Evolutionary conservation across 805 yeast species (phyloP), one percentile per base, ranked within the genome.

Genomic region (Komagataella pastoris): DNA sequence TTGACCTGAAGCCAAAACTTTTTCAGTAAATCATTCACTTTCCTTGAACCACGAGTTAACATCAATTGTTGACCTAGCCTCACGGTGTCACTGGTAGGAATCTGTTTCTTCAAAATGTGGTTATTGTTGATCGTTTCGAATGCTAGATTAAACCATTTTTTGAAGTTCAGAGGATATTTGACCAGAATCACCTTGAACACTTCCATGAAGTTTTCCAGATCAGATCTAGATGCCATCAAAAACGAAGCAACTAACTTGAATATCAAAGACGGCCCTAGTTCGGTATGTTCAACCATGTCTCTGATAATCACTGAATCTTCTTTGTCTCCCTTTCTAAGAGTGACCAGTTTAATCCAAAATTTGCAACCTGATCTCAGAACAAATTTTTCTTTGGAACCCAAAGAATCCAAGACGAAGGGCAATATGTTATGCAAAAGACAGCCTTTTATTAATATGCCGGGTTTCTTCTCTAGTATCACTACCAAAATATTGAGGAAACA

Each of bases 1-100:
- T 82, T 83, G 21, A 73, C 69, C 24, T 74, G 72, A 19, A 83
- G 64, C 90, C 90, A 85, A 64, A 83, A 80, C 50, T 74, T 77
- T 52, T 80, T 75, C 10, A 85, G 66, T 1, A 80, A 70, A 24
- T 68, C 72, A 49, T 78, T 74, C 2, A 83, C 81, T 45, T 74
- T 74, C 56, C 88, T 68, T 46, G 77, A 77, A 2, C 90, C 90
- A 58, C 88, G 73, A 0, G 88, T 82, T 1, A 81, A 54, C 63
- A 79, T 59, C 30, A 85, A 55, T 75, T 79, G 18, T 80, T 61
- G 50, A 83, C 77, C 4, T 69, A 57, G 7, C 73, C 78, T 50
- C 72, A 69, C 1, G 56, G 62, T 36, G 48, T 58, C 43, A 64
- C 57, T 47, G 55, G 63, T 52, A 60, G 62, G 14, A 24, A 46